These are phyloP conservation scores for Nelumbo lutea DNA, from an alignment of 164 flowering plant species.

Conservation along the genomic window DNA sequence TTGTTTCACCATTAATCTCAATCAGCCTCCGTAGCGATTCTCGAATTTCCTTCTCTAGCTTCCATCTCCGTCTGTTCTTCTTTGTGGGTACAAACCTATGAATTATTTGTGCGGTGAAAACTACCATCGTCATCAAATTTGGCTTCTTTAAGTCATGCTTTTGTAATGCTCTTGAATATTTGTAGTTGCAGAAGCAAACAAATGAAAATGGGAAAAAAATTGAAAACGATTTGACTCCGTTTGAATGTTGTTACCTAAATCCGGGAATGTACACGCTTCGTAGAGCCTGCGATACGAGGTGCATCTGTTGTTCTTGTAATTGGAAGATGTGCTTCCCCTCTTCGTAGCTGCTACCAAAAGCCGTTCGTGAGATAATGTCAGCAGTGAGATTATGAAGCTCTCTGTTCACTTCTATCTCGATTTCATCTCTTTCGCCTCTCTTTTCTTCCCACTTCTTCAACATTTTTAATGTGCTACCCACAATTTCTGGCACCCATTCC, in stretches of 20 bases:
- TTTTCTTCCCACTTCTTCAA: conserved; percentile 54
- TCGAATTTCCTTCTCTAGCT: conserved; percentile 47
- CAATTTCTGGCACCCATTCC: conserved; percentile 70
- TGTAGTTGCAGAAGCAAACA: too few species aligned
- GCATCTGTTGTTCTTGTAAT: conserved; percentile 57
- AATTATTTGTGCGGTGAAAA: not conserved
- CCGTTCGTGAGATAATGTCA: conserved; percentile 66
- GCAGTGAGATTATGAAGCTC: conserved; percentile 54
- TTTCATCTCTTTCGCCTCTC: conserved; percentile 33
- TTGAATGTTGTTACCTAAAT: conserved; percentile 46
- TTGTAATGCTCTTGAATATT: too few species aligned
- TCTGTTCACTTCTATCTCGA: conserved; percentile 57
- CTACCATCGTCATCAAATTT: too few species aligned
- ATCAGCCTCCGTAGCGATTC: conserved; percentile 39
- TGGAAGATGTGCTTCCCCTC: conserved; percentile 69
- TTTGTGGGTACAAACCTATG: conserved; percentile 60
- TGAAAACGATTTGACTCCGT: not conserved
- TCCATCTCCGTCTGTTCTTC: conserved; percentile 51
- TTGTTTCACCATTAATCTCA: conserved; percentile 18
- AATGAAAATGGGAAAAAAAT: not conserved
- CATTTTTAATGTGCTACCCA: conserved; percentile 36
- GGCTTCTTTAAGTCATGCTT: too few species aligned
- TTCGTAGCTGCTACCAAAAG: conserved; percentile 71
- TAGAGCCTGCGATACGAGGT: conserved; percentile 38
- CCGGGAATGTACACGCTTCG: conserved; percentile 70